These are phyloP conservation scores for Oryza nivara DNA, from an alignment of 176 grass and related monocot species.

Conservation along the genomic window DNA sequence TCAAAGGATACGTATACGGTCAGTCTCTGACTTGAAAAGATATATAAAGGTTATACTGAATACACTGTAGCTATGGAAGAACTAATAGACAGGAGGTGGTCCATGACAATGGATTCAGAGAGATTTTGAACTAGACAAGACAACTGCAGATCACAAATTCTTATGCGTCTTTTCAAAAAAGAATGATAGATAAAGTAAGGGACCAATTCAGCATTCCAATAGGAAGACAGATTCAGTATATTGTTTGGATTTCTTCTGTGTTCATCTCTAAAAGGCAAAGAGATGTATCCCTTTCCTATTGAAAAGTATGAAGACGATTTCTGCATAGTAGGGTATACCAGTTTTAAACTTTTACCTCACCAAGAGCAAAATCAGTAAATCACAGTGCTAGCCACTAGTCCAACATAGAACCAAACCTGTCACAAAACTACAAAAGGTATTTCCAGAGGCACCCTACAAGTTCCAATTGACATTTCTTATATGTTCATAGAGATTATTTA, in stretches of 20 bases:
- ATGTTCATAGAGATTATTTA: neutral
- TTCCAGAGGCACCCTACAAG: neutral
- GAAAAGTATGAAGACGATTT: neutral
- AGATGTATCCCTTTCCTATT: no score
- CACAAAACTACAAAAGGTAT: neutral
- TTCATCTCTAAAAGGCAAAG: neutral
- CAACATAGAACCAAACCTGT: neutral
- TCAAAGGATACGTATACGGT: neutral
- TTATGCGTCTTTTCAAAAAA: neutral
- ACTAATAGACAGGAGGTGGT: no score
- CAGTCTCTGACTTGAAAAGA: neutral
- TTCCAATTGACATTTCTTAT: neutral
- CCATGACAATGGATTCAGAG: no score
- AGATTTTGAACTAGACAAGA: neutral
- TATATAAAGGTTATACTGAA: neutral
- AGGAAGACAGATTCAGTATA: neutral
- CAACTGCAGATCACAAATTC: neutral
- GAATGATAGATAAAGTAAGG: neutral
- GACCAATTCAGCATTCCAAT: neutral
- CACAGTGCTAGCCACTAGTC: neutral
- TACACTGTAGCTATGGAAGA: neutral
- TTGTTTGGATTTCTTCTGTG: neutral
- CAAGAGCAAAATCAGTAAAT: neutral
- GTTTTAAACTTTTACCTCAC: neutral
- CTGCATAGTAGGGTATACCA: neutral